These are phyloP conservation scores for Exophiala sp. DNA, from an alignment of 2,329 filamentous ascomycete genomes.

Conservation along the genomic window DNA sequence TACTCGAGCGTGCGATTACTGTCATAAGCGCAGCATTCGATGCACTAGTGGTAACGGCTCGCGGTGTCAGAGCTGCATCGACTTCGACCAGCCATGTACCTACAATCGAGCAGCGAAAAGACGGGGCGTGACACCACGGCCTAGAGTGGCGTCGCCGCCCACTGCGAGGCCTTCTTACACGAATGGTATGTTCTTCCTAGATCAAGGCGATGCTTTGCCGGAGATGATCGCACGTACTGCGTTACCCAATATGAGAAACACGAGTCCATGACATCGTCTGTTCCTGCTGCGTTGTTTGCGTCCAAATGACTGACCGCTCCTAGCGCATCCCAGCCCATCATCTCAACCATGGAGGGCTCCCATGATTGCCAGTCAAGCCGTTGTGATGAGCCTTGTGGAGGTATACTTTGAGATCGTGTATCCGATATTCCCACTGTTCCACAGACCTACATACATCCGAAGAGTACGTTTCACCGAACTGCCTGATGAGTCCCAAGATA, in stretches of 20 bases:
- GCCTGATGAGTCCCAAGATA: background rate
- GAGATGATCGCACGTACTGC: too few species aligned
- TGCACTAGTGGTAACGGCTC: conserved; percentile 37
- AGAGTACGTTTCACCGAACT: conserved; percentile 15
- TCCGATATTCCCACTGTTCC: conserved; percentile 53
- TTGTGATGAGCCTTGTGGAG: conserved; percentile 44
- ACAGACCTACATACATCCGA: conserved; percentile 43
- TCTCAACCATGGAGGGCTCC: conserved; percentile 39
- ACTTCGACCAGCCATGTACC: conserved; percentile 50
- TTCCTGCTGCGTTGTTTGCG: too few species aligned
- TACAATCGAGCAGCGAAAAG: conserved; percentile 46
- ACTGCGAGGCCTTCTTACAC: background rate
- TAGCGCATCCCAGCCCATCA: conserved; percentile 2
- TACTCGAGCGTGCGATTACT: conserved; percentile 43
- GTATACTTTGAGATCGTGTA: conserved; percentile 55
- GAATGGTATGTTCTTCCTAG: conserved; percentile 1
- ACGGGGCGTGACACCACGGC: conserved; percentile 32
- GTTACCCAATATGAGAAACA: too few species aligned
- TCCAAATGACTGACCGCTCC: background rate
- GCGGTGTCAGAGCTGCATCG: conserved; percentile 49
- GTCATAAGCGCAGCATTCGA: conserved; percentile 48
- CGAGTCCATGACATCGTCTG: too few species aligned
- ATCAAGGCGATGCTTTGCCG: too few species aligned
- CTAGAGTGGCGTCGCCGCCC: background rate
- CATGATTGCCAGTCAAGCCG: conserved; percentile 37